Base-by-base conservation (phyloP, 2,329 filamentous ascomycete genomes). In the Septoria linicola region DNA sequence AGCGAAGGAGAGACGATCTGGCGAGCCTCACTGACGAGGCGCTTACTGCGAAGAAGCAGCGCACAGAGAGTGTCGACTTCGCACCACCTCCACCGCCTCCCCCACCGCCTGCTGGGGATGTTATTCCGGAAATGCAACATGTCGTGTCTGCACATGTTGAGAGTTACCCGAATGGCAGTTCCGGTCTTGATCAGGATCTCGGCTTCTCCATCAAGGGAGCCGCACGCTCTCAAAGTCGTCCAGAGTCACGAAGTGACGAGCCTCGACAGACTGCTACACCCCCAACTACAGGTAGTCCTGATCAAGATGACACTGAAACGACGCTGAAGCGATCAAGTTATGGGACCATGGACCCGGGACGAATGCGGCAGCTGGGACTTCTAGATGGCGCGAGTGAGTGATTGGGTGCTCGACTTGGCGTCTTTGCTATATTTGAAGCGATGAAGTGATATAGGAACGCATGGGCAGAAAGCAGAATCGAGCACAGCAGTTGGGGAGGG, bases 191-290 rank as follows among this genome's bases (percentile, higher is more conserved):
- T 49, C 43, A 50, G 31, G 54, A 68, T 25, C 54, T 57, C 52
- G 60, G 59, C 5, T 65, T 63, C 39, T 56, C 58, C 1, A 62
- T 62, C 48, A 63, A 62, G 43, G 64, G 62, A 11, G 63, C 59
- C 36, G 55, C 57, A 27, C 50, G 59, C 35, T 50, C 53, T 17
- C 55, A 53, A 19, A 55, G 54, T 41, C 48, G 54, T n/a, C 54
- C 51, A 31, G 49, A 27, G 3, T 59, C 57, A 17, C 45, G 46
- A 23, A 56, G 57, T 16, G 54, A 54, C 16, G 72, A 69, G 46
- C 70, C 71, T 8, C 67, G 67, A 59, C 74, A 77, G 55, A 70
- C 74, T 17, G 74, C 74, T 3, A 77, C 74, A 8, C 75, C 69
- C 23, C 68, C 68, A 2, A 70, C 67, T 1, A 69, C 66, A 3